phyloP scores from a whole-genome alignment of 768 basidiomycete species.

The Leccinum truebloodii region DNA sequence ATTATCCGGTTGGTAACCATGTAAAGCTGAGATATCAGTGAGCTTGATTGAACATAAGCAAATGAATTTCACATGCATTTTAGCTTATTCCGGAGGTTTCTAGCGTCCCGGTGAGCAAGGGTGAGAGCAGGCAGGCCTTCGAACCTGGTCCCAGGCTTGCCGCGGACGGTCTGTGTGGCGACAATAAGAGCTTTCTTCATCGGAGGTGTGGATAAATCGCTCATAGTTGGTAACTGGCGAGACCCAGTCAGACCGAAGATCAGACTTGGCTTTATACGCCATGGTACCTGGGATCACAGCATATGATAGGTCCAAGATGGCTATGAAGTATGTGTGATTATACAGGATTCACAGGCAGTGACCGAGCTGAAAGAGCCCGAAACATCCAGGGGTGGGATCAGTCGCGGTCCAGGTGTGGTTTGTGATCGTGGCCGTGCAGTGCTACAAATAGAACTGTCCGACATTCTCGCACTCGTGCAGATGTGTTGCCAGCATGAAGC shows the following conservation, averaged over 20 bases:
- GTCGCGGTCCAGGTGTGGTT: no score
- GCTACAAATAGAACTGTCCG: no score
- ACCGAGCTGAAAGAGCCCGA: no score
- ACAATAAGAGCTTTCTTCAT: constrained; percentile 24
- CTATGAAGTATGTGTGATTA: no score
- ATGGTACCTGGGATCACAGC: no score
- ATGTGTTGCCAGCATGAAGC: no score
- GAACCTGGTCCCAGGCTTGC: background rate
- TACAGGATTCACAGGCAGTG: no score
- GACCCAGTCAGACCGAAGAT: background rate
- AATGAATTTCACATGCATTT: constrained; percentile 10
- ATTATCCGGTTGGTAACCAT: no score
- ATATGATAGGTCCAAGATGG: no score
- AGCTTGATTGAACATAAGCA: background rate
- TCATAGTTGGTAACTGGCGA: background rate
- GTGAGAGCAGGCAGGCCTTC: constrained; percentile 5
- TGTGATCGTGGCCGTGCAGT: no score
- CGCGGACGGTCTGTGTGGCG: constrained; percentile 12
- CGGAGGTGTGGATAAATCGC: background rate
- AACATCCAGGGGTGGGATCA: no score
- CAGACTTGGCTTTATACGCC: background rate
- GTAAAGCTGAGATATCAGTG: constrained; percentile 29
- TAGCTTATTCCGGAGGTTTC: constrained; percentile 13
- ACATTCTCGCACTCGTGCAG: no score
- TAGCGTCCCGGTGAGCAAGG: constrained; percentile 24